These are phyloP conservation scores for Xylaria sp. DNA, from an alignment of 2,329 filamentous ascomycete species.

Conservation along the genomic window DNA sequence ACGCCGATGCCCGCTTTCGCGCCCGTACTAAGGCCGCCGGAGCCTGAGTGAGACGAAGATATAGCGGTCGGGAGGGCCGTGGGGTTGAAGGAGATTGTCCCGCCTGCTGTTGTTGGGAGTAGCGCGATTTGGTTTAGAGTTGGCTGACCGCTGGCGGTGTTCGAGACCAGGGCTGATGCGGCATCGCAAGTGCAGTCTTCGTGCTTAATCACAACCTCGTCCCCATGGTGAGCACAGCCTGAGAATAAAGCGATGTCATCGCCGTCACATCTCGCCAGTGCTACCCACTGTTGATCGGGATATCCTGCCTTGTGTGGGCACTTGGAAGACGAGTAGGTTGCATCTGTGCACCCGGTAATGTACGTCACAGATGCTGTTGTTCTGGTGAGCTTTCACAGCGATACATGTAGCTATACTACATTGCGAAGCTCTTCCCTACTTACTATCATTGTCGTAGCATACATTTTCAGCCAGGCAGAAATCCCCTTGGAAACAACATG, in stretches of 20 bases:
- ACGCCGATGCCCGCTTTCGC: constrained; percentile 42
- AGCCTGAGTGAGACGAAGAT: constrained; percentile 16
- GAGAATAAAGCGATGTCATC: constrained; percentile 44
- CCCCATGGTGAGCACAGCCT: constrained; percentile 40
- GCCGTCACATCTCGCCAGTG: constrained; percentile 44
- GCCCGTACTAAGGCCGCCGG: constrained; percentile 36
- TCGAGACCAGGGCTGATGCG: constrained; percentile 40
- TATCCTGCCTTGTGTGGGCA: constrained; percentile 44
- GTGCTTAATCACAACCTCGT: constrained; percentile 40
- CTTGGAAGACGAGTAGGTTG: constrained; percentile 41
- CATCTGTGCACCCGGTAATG: constrained; percentile 44
- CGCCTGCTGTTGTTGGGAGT: constrained; percentile 42
- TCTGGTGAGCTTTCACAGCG: constrained; percentile 21
- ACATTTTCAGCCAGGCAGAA: constrained; percentile 41
- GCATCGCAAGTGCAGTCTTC: constrained; percentile 45
- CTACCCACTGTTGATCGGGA: constrained; percentile 44
- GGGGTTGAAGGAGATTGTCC: constrained; percentile 45
- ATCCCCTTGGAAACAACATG: constrained; percentile 44
- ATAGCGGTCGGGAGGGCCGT: constrained; percentile 41
- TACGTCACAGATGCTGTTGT: constrained; percentile 44
- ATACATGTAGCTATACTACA: not conserved
- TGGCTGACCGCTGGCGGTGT: constrained; percentile 40
- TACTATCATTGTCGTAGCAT: constrained; percentile 45
- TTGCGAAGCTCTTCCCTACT: constrained; percentile 1
- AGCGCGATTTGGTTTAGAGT: constrained; percentile 41